Base-by-base conservation (phyloP, 257 asterid species). In the Forsythia viridissima region DNA sequence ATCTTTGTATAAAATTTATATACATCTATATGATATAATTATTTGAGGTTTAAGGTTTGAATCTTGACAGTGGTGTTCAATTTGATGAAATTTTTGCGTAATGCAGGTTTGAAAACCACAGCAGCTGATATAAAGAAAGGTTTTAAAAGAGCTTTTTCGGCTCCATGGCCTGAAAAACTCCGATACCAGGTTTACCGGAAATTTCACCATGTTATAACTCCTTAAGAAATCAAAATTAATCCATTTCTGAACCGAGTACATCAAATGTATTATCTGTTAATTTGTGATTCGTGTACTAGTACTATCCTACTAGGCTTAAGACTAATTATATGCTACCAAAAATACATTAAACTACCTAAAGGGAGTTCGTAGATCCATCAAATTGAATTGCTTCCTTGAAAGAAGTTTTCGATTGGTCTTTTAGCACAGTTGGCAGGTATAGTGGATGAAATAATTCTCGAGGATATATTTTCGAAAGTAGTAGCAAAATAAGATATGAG, bases 141-240 rank as follows among this genome's bases (percentile, higher is more conserved):
- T 80, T 95, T 95, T 84, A 91, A 55, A 78, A 92, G 92, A 85
- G 97, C 92, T 82, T 95, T 95, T 80, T 78, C 98, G 59, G 93
- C 96, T 44, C 90, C 97, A 4, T 95, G 99, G 98, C 93, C 94
- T n/a, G 88, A 91, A 72, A 90, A 90, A 79, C 99, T 93, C 20
- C 99, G 99, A 2, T 93, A 92, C 85, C 96, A 92, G 96, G 99
- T 93, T 77, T 51, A 80, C n/a, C 5, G 20, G 21, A 39, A 34
- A 13, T 73, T 84, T 80, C 66, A 11, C 46, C 36, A 39, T 9
- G 48, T 34, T 41, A 70, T 38, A 41, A 42, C 75, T 20, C 20
- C 34, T 20, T 71, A 61, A 61, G 38, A 61, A 21, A 61, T 61
- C 38, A 61, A 61, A 61, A 61, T 20, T 30, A 24, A 9, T 21